These are phyloP conservation scores for Alternaria panax DNA, from an alignment of 2,329 filamentous ascomycete genomes.

Conservation along the genomic window DNA sequence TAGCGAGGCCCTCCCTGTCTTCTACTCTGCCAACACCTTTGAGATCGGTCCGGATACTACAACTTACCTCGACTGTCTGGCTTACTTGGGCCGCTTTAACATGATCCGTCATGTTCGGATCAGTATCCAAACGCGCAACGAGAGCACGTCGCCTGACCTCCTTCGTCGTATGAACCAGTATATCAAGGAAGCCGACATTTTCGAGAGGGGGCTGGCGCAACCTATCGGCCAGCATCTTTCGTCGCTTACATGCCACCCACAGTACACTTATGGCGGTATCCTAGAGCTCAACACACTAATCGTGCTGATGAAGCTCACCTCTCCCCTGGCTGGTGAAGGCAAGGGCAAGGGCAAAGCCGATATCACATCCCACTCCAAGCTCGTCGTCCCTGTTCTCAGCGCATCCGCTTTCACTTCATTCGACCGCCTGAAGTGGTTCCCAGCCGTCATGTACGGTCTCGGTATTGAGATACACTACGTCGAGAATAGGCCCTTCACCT, in stretches of 20 bases:
- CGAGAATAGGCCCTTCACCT: constrained; percentile 4
- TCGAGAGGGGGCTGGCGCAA: background rate
- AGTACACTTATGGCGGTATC: constrained; percentile 13
- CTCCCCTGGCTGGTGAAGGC: background rate
- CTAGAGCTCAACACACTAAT: constrained; percentile 16
- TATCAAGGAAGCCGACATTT: constrained; percentile 18
- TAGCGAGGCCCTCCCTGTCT: constrained; percentile 24
- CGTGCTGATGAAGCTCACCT: constrained; percentile 24
- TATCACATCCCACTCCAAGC: constrained; percentile 7
- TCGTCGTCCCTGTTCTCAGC: constrained; percentile 24
- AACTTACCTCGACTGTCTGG: constrained; percentile 29
- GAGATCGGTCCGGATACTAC: constrained; percentile 17
- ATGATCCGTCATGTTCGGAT: constrained; percentile 29
- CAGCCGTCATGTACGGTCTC: constrained; percentile 18
- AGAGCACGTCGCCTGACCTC: background rate
- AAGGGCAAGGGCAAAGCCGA: background rate
- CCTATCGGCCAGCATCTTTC: background rate
- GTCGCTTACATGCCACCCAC: constrained; percentile 1
- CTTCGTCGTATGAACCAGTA: constrained; percentile 20
- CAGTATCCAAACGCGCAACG: constrained; percentile 7
- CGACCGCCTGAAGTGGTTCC: constrained; percentile 22
- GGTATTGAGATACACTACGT: constrained; percentile 26
- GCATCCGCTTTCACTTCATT: constrained; percentile 15
- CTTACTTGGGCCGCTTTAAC: constrained; percentile 27
- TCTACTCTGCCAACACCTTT: constrained; percentile 34